phyloP scores from a whole-genome alignment of 2,329 filamentous ascomycete genomes.

The Exophiala dermatitidis region DNA sequence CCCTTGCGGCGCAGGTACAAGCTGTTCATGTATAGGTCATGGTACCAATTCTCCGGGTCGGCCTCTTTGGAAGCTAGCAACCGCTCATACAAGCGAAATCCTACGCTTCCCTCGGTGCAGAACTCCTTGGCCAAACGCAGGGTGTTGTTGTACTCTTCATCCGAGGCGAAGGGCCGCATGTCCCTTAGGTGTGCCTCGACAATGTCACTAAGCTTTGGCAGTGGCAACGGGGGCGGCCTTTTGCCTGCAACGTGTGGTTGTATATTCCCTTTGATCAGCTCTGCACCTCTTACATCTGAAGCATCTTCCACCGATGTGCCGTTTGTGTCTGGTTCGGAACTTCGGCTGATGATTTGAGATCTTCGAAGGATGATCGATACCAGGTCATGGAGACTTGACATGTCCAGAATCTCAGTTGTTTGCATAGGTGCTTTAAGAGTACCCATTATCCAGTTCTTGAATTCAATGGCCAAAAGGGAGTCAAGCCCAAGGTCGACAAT shows the following conservation, averaged over 20 bases:
- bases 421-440: constrained; percentile 26
- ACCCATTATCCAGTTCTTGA: constrained; percentile 4
- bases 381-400: not conserved
- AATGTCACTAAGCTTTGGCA: not conserved
- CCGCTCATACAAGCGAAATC: constrained; percentile 11
- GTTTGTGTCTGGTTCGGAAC: not conserved
- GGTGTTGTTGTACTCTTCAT: not conserved
- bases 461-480: constrained; percentile 5
- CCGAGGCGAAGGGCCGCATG: not conserved
- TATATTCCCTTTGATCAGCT: not conserved
- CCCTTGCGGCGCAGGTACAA: constrained; percentile 4
- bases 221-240: not conserved
- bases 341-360: not conserved
- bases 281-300: not conserved
- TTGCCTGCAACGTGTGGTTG: not conserved
- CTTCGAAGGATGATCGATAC: not conserved
- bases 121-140: not conserved
- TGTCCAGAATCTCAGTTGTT: constrained; percentile 24
- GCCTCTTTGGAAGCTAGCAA: constrained; percentile 9
- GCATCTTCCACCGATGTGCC: not conserved
- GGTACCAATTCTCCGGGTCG: constrained; percentile 8
- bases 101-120: not conserved
- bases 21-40: constrained; percentile 2
- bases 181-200: not conserved
- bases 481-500: constrained; percentile 1